These are phyloP conservation scores for Phytophthora sojae DNA, from an alignment of 352 stramenopile species.

Conservation along the genomic window DNA sequence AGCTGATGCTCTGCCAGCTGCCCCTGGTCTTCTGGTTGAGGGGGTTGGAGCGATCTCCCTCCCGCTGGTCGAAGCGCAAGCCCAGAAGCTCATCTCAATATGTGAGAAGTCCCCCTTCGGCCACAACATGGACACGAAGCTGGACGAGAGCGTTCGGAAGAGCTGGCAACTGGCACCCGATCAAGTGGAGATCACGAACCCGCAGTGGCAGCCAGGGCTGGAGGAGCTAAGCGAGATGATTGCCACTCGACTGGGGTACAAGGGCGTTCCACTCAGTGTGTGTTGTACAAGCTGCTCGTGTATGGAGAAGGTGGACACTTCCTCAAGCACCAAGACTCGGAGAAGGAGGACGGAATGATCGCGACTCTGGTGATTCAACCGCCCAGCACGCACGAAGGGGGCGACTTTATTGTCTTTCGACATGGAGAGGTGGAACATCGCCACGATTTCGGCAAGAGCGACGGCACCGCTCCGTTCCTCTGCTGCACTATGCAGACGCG, in stretches of 20 bases:
- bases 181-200: background rate
- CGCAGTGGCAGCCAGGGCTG: slow-evolving; percentile 3
- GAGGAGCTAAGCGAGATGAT: slow-evolving; percentile 10
- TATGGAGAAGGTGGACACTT: slow-evolving; percentile 52
- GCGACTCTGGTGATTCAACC: slow-evolving; percentile 49
- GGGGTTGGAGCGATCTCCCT: slow-evolving; percentile 4
- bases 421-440: slow-evolving; percentile 2
- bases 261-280: slow-evolving; percentile 12
- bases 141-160: slow-evolving; percentile 15
- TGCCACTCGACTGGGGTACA: slow-evolving; percentile 10
- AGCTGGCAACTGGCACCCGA: slow-evolving; percentile 10
- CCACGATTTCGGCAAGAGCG: slow-evolving; percentile 10
- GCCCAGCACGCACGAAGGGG: slow-evolving; percentile 17
- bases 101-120: slow-evolving; percentile 31
- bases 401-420: slow-evolving; percentile 17
- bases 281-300: slow-evolving; percentile 52
- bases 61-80: slow-evolving; percentile 1
- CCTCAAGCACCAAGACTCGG: slow-evolving; percentile 48
- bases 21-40: slow-evolving; percentile 9
- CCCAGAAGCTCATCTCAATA: background rate
- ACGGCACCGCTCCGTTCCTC: background rate
- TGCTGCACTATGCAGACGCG: slow-evolving; percentile 30
- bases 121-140: slow-evolving; percentile 3
- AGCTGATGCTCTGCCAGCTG: background rate
- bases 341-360: slow-evolving; percentile 58